Percentiles rank a stretch among this genome's conserved stretches.
phyloP scores from a whole-genome alignment of 192 early-diverging fungal species.

The Coemansia aciculifera region DNA sequence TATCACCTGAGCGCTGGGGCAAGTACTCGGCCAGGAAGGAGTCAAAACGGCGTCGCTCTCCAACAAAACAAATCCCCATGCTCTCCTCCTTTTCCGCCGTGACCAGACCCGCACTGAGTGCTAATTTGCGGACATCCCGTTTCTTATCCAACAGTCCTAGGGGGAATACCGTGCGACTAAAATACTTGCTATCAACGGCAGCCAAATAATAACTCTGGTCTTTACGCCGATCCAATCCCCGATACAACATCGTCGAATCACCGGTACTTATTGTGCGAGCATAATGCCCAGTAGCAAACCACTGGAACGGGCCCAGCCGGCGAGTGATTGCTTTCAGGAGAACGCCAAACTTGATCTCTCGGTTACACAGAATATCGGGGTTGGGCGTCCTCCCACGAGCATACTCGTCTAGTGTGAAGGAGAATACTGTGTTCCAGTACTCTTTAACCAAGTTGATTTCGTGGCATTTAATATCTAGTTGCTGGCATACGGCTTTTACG shows the following conservation, averaged over 20 bases:
- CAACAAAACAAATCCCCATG: slow-evolving; percentile 97
- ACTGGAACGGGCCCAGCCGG: slow-evolving; percentile 11
- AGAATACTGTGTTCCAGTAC: slow-evolving; percentile 92
- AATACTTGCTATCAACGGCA: slow-evolving; percentile 40
- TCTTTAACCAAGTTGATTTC: slow-evolving; percentile 77
- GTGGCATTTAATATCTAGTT: slow-evolving; percentile 67
- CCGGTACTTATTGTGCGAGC: slow-evolving; percentile 18
- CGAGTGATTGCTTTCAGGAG: slow-evolving; percentile 60
- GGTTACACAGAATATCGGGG: slow-evolving; percentile 90
- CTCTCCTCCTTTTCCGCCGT: slow-evolving; percentile 78
- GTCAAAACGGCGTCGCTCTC: slow-evolving; percentile 72
- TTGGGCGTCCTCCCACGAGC: slow-evolving; percentile 79
- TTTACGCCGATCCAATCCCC: slow-evolving; percentile 70
- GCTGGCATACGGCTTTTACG: slow-evolving; percentile 68
- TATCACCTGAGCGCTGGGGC: slow-evolving; percentile 38
- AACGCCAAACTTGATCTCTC: slow-evolving; percentile 91
- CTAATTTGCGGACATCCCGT: slow-evolving; percentile 68
- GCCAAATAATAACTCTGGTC: slow-evolving; percentile 96
- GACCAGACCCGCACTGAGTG: slow-evolving; percentile 56
- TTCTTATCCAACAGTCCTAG: slow-evolving; percentile 73
- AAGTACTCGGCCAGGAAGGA: slow-evolving; percentile 72
- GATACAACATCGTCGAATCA: not conserved
- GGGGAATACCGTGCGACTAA: slow-evolving; percentile 71
- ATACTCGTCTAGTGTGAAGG: slow-evolving; percentile 73
- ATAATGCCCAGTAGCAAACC: slow-evolving; percentile 72